Percentiles rank a stretch among this genome's conserved stretches.
Evolutionary conservation across 2,329 filamentous ascomycete genomes (phyloP).

Genomic region (Fusarium robinianum): DNA sequence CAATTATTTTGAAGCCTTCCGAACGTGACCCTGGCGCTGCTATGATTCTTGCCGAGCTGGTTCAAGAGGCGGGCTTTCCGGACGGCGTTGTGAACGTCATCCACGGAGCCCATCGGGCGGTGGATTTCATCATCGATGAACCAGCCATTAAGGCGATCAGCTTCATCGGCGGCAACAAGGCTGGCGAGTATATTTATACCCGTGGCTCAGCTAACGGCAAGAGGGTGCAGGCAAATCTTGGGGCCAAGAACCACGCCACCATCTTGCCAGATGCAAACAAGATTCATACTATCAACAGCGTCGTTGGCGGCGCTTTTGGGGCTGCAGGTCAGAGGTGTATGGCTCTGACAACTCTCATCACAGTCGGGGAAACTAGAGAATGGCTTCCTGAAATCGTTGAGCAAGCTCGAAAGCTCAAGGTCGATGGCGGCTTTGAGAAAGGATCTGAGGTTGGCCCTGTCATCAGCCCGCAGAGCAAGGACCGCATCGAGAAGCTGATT

Average conservation of each 20-base stretch:
- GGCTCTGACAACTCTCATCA: conserved; percentile 78
- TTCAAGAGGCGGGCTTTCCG: conserved; percentile 77
- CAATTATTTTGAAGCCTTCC: conserved; percentile 79
- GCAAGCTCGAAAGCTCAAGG: conserved; percentile 69
- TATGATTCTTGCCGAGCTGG: conserved; percentile 81
- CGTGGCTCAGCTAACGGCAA: conserved; percentile 80
- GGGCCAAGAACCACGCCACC: conserved; percentile 84
- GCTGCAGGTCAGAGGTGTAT: conserved; percentile 84
- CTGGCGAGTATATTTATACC: conserved; percentile 80
- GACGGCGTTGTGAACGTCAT: conserved; percentile 79
- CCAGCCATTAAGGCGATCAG: conserved; percentile 49
- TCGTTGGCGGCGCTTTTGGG: conserved; percentile 79
- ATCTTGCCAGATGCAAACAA: conserved; percentile 86
- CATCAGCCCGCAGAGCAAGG: conserved; percentile 75
- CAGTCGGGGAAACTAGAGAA: conserved; percentile 79
- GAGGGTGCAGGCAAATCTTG: conserved; percentile 82
- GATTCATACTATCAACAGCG: conserved; percentile 81
- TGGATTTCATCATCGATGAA: conserved; percentile 83
- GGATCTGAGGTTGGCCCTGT: conserved; percentile 71
- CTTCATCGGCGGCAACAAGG: conserved; percentile 83
- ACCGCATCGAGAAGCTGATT: conserved; percentile 74
- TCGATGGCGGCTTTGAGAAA: conserved; percentile 63
- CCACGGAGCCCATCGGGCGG: conserved; percentile 75
- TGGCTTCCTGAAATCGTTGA: conserved; percentile 79
- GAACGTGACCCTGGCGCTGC: conserved; percentile 80